Base-by-base conservation (phyloP, 176 grass and related monocot genomes). In the Carex myosuroides region DNA sequence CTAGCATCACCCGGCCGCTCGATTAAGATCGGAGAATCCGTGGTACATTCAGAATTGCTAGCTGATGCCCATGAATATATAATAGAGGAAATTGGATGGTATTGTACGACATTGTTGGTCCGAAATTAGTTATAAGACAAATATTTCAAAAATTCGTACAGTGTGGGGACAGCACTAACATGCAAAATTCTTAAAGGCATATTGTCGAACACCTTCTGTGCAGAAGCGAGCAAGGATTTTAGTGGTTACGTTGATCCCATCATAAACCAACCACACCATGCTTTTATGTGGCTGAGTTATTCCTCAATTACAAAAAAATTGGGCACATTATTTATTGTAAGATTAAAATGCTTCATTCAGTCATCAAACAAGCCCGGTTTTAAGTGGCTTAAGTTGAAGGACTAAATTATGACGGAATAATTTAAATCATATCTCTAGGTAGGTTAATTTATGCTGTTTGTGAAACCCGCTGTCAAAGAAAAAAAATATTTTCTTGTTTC, bases 171-270 rank as follows among this genome's bases (percentile, higher is more conserved):
- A 16, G 6, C 53, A 26, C 71, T 69, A 75, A 75, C 71, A 54
- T 54, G 46, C 46, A 75, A 74, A 29, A 46, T 24, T 50, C 13
- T 54, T 13, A 75, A 53, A 75, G 21, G 44, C 46, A 53, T 16
- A 30, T 75, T 44, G 48, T 54, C 71, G 22, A 75, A 16, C 71
- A 29, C 3, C 20, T 16, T 75, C 13, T 75, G 71, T 29, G 20
- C 44, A 26, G 11, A 24, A 75, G 4, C 9, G 44, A 74, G n/a
- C 42, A 50, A 53, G 21, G 20, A 29, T 75, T 74, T 53, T 20
- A 75, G 70, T 75, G 46, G 71, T 75, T 75, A 26, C 5, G 44
- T 30, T 75, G 46, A 75, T 75, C 48, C 26, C 46, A 75, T 75
- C 71, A 75, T 75, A 26, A 54, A 75, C 71, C 71, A 52, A 75